A percentile compares a stretch with the other conserved stretches of the same genome.
These are phyloP conservation scores for Paraconiothyrium sp. DNA, from an alignment of 2,329 filamentous ascomycete species.

Conservation along the genomic window DNA sequence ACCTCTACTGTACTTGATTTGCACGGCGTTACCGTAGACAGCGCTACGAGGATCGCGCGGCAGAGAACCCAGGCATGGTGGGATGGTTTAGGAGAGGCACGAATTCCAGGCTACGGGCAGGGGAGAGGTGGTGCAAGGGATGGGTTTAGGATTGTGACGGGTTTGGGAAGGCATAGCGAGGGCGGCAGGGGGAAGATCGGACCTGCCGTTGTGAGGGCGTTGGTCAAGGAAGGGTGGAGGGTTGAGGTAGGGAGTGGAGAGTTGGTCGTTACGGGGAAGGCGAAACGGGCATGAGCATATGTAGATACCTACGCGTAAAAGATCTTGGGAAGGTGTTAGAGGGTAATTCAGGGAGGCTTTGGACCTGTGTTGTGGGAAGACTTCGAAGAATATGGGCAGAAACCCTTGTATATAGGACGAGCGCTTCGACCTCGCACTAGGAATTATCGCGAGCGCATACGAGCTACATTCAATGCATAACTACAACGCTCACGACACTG, in stretches of 20 bases:
- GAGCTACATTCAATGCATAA: neutral
- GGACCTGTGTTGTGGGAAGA: neutral
- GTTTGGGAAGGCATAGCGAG: constrained; percentile 79
- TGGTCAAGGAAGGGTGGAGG: constrained; percentile 85
- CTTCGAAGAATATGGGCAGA: neutral
- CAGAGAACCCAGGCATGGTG: constrained; percentile 78
- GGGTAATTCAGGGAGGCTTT: neutral
- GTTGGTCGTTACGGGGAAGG: constrained; percentile 72
- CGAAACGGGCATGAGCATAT: constrained; percentile 33
- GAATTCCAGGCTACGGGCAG: constrained; percentile 58
- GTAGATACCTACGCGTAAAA: neutral
- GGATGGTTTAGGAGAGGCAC: constrained; percentile 73
- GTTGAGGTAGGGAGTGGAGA: constrained; percentile 76
- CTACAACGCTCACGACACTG: neutral
- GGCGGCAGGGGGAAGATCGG: constrained; percentile 80
- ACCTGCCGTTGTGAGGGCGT: constrained; percentile 78
- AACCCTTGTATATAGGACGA: neutral
- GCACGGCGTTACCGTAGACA: constrained; percentile 82
- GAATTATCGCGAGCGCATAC: neutral
- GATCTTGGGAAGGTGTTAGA: neutral
- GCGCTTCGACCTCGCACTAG: neutral
- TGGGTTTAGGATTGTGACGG: constrained; percentile 81
- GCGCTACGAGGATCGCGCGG: constrained; percentile 81
- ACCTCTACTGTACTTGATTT: constrained; percentile 76
- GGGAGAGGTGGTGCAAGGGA: constrained; percentile 55